A percentile compares a stretch with the other conserved stretches of the same genome.
Evolutionary conservation across 2,329 filamentous ascomycete genomes (phyloP).

Genomic region (Apiospora saccharicola): DNA sequence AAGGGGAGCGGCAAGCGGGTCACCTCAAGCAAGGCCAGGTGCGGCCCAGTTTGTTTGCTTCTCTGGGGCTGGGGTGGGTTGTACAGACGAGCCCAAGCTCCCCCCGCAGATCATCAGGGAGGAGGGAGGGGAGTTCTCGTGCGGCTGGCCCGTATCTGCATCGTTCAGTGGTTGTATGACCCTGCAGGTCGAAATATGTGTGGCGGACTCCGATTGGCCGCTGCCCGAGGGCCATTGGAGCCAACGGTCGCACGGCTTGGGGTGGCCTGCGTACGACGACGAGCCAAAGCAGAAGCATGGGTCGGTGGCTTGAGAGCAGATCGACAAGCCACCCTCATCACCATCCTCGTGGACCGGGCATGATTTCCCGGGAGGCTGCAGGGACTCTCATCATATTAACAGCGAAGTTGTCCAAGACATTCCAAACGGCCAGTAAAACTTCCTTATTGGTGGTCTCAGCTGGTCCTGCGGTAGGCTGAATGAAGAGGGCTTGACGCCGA

Average conservation of each 20-base stretch:
- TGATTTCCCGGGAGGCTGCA: slow-evolving; percentile 3
- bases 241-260: background rate
- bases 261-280: background rate
- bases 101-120: background rate
- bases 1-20: background rate
- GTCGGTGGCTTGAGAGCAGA: background rate
- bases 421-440: slow-evolving; percentile 15
- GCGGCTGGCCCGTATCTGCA: slow-evolving; percentile 23
- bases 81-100: background rate
- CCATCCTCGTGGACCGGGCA: background rate
- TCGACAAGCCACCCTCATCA: slow-evolving; percentile 7
- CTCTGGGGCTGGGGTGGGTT: background rate
- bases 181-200: background rate
- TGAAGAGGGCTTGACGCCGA: background rate
- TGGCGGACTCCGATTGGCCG: slow-evolving; percentile 16
- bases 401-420: background rate
- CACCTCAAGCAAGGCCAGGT: background rate
- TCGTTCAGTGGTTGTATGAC: background rate
- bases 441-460: slow-evolving; percentile 14
- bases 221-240: background rate
- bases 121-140: background rate
- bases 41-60: background rate
- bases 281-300: no score
- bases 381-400: no score
- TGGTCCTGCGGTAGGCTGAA: background rate